Evolutionary conservation across 2,329 filamentous ascomycete genomes (phyloP).

Genomic region (Chaetomium olivaceum): DNA sequence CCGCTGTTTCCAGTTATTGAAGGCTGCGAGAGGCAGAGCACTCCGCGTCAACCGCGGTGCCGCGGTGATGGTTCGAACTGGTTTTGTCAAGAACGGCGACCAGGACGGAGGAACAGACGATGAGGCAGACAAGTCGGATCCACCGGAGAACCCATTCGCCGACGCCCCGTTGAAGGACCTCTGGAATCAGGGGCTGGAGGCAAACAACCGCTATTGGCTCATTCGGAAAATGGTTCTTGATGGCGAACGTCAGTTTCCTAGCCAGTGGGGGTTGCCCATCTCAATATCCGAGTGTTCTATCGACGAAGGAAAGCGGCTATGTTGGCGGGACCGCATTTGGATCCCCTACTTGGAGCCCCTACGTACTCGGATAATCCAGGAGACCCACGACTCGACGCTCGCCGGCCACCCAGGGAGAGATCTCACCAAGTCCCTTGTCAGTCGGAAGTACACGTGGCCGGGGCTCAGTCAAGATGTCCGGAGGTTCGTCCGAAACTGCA

Average conservation of each 20-base stretch:
- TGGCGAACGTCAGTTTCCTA: neutral
- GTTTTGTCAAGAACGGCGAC: neutral
- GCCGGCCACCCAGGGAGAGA: too few relatives aligned
- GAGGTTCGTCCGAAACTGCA: too few relatives aligned
- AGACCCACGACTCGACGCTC: too few relatives aligned
- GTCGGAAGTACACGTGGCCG: too few relatives aligned
- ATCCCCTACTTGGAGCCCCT: too few relatives aligned
- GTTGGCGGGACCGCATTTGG: too few relatives aligned
- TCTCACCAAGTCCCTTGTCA: too few relatives aligned
- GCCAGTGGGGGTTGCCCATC: constrained; percentile 6
- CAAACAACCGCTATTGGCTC: constrained; percentile 15
- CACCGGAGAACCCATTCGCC: constrained; percentile 5
- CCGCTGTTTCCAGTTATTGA: neutral
- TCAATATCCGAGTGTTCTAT: constrained; percentile 14
- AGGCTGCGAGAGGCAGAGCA: neutral
- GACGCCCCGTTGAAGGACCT: neutral
- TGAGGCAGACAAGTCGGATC: constrained; percentile 6
- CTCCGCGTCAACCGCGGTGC: too few relatives aligned
- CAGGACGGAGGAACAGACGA: neutral
- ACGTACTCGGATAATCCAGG: too few relatives aligned
- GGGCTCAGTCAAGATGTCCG: too few relatives aligned
- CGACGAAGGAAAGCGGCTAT: constrained; percentile 11
- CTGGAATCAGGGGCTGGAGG: constrained; percentile 9
- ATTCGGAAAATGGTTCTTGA: constrained; percentile 6
- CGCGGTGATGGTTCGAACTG: too few relatives aligned